Percentiles rank a stretch among this genome's conserved stretches.
Evolutionary conservation across 1,139 yeast species (phyloP).

Genomic region (Suhomyces taliae): DNA sequence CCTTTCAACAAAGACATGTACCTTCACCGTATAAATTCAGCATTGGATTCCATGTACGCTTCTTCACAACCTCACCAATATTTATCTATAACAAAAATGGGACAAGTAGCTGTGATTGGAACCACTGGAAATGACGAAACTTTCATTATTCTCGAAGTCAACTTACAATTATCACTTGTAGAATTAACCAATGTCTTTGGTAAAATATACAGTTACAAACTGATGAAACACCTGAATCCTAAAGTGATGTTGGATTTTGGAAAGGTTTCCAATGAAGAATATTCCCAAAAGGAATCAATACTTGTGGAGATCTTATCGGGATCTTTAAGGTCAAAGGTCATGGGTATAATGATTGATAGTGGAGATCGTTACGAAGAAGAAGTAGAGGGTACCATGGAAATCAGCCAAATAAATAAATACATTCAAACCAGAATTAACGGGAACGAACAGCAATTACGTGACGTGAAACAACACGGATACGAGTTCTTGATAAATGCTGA

Average conservation of each 20-base stretch:
- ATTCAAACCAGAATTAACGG: slow-evolving; percentile 17
- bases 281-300: slow-evolving; percentile 16
- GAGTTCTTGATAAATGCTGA: slow-evolving; percentile 29
- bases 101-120: slow-evolving; percentile 46
- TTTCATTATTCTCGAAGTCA: slow-evolving; percentile 34
- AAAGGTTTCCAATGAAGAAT: slow-evolving; percentile 19
- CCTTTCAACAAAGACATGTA: slow-evolving; percentile 25
- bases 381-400: background rate
- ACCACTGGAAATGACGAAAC: slow-evolving; percentile 48
- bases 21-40: slow-evolving; percentile 29
- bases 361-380: slow-evolving; percentile 32
- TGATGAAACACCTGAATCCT: slow-evolving; percentile 18
- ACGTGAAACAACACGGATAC: slow-evolving; percentile 8
- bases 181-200: slow-evolving; percentile 20
- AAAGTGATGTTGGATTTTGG: slow-evolving; percentile 36
- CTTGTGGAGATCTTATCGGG: slow-evolving; percentile 17
- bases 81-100: slow-evolving; percentile 43
- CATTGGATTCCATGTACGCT: slow-evolving; percentile 43
- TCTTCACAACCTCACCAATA: slow-evolving; percentile 42
- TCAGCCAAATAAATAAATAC: slow-evolving; percentile 5
- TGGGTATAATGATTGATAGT: slow-evolving; percentile 42
- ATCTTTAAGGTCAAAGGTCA: slow-evolving; percentile 16
- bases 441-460: slow-evolving; percentile 1
- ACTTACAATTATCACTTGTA: slow-evolving; percentile 14
- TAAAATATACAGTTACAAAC: slow-evolving; percentile 21